Percentiles rank a stretch among this genome's conserved stretches.
Evolutionary conservation across 306 rosid genomes (phyloP).

Genomic region (Cicer chorassanicum): DNA sequence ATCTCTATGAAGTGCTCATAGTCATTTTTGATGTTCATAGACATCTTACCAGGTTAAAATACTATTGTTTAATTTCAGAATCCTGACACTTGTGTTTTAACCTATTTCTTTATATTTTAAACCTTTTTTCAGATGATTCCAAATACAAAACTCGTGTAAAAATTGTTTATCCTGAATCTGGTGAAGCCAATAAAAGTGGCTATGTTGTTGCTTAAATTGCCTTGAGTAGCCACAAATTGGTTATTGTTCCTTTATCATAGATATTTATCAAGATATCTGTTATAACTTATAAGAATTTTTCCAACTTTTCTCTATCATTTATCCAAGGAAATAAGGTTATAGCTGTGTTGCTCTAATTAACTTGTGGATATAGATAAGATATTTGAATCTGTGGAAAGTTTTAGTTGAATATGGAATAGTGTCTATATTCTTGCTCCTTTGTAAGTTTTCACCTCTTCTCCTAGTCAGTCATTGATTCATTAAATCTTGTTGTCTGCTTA

Average conservation of each 20-base stretch:
- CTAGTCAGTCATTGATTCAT: background rate
- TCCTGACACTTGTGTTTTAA: background rate
- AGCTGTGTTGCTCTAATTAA: background rate
- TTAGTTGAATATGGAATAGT: conserved; percentile 13
- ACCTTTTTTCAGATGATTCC: background rate
- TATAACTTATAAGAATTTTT: background rate
- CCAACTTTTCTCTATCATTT: conserved; percentile 25
- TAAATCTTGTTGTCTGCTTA: conserved; percentile 11
- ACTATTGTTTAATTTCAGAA: conserved; percentile 32
- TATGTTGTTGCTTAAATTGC: background rate
- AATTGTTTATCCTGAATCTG: conserved; percentile 4
- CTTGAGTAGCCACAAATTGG: background rate
- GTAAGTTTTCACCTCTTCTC: conserved; percentile 17
- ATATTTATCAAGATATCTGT: conserved; percentile 7
- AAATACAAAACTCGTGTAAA: conserved; percentile 1
- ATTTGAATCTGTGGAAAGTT: conserved; percentile 11
- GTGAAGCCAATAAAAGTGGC: background rate
- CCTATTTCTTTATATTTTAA: conserved; percentile 21
- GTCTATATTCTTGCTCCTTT: background rate
- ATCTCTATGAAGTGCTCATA: conserved; percentile 80
- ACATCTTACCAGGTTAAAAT: conserved; percentile 77
- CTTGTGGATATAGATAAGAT: background rate
- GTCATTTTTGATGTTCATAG: conserved; percentile 92
- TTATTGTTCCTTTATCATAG: conserved; percentile 7
- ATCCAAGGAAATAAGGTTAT: conserved; percentile 22